These are phyloP conservation scores for Pestalotiopsis sp. DNA, from an alignment of 2,329 filamentous ascomycete species.

Conservation along the genomic window DNA sequence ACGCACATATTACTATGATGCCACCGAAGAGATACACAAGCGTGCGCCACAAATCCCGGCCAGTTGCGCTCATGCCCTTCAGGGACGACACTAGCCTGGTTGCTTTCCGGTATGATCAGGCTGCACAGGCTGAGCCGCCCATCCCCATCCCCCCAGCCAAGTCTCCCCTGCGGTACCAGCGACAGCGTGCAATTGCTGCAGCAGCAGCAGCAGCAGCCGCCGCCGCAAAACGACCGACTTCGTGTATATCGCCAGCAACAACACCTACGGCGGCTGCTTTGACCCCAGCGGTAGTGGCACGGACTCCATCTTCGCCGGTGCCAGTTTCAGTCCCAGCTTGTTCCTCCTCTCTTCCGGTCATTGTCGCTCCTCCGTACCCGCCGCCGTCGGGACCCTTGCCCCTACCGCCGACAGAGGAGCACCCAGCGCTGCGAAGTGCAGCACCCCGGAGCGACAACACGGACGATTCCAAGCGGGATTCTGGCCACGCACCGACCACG, in stretches of 20 bases:
- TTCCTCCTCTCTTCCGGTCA: slow-evolving; percentile 22
- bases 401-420: slow-evolving; percentile 49
- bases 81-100: slow-evolving; percentile 52
- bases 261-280: slow-evolving; percentile 13
- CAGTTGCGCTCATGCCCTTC: slow-evolving; percentile 38
- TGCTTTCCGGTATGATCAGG: slow-evolving; percentile 62
- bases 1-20: slow-evolving; percentile 17
- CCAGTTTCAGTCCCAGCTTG: slow-evolving; percentile 17
- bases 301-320: slow-evolving; percentile 1
- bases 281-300: neutral
- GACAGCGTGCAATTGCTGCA: neutral
- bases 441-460: slow-evolving; percentile 27
- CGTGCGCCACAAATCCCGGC: slow-evolving; percentile 41
- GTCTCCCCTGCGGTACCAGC: slow-evolving; percentile 32
- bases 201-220: neutral
- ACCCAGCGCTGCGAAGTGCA: slow-evolving; percentile 50
- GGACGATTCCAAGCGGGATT: slow-evolving; percentile 55
- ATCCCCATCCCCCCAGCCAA: slow-evolving; percentile 50
- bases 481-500: slow-evolving; percentile 49
- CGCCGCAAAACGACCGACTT: slow-evolving; percentile 17
- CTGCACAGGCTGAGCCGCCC: slow-evolving; percentile 56
- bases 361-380: slow-evolving; percentile 34
- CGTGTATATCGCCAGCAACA: slow-evolving; percentile 12
- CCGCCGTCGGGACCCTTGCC: slow-evolving; percentile 36
- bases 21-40: slow-evolving; percentile 42